phyloP scores from a whole-genome alignment of 1,284 basidiomycete genomes.

The Malassezia globosa region DNA sequence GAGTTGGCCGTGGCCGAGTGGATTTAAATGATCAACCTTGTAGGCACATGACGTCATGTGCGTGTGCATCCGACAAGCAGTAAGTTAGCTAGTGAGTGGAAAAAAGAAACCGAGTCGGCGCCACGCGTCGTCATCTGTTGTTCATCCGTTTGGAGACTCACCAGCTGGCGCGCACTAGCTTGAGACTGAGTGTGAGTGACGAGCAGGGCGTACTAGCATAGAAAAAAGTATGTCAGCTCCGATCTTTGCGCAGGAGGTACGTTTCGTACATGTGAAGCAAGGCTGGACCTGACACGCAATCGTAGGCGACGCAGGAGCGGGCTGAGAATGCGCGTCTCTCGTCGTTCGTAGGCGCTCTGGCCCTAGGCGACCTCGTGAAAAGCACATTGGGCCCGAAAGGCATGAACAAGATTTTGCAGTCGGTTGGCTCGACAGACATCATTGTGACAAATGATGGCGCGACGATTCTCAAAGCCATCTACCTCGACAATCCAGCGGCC shows the following conservation, averaged over 20 bases:
- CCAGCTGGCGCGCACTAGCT: no score
- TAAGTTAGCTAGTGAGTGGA: no score
- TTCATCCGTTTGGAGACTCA: no score
- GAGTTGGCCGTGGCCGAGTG: neutral
- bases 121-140: neutral
- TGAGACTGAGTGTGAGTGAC: no score
- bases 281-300: constrained; percentile 10
- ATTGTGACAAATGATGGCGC: constrained; percentile 98
- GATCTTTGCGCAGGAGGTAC: constrained; percentile 39
- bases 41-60: no score
- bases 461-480: constrained; percentile 92
- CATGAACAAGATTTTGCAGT: constrained; percentile 92
- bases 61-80: no score
- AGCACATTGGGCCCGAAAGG: constrained; percentile 92
- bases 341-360: constrained; percentile 92
- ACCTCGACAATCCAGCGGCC: constrained; percentile 94
- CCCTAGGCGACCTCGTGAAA: constrained; percentile 93
- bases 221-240: constrained; percentile 45
- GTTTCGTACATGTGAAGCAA: constrained; percentile 11
- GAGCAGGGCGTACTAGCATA: no score
- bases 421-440: constrained; percentile 77
- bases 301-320: constrained; percentile 78
- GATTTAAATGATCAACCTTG: neutral
- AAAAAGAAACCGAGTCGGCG: no score
- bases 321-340: constrained; percentile 96